Percentiles rank a stretch among this genome's conserved stretches.
Conservation (phyloP, 1,284 basidiomycete genomes). For the Ustilago tritici region DNA sequence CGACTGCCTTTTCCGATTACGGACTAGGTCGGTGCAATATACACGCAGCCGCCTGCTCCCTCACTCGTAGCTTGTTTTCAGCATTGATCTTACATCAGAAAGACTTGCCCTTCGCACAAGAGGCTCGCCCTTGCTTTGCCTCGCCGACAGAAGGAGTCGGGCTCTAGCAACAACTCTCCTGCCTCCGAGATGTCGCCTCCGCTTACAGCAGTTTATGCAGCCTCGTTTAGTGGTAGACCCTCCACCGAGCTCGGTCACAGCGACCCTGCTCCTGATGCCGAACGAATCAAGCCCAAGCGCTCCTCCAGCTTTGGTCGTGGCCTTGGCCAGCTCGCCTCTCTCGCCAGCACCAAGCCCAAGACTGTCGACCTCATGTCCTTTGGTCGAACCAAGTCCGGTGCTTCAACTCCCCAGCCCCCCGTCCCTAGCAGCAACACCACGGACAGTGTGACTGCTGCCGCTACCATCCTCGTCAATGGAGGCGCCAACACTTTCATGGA, state of each 20-base stretch:
- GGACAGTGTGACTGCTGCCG: slow-evolving; percentile 34
- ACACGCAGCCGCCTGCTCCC: slow-evolving; percentile 24
- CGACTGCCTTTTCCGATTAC: not conserved
- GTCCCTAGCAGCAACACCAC: not conserved
- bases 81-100: not conserved
- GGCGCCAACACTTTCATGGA: slow-evolving; percentile 26
- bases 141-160: slow-evolving; percentile 40
- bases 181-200: slow-evolving; percentile 35
- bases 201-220: slow-evolving; percentile 24
- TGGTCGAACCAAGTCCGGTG: slow-evolving; percentile 39
- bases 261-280: slow-evolving; percentile 19
- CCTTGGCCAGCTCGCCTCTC: slow-evolving; percentile 55
- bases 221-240: slow-evolving; percentile 19
- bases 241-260: slow-evolving; percentile 29
- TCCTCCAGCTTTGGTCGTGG: slow-evolving; percentile 58
- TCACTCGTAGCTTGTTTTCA: not conserved
- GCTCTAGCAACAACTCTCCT: slow-evolving; percentile 20
- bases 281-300: slow-evolving; percentile 55
- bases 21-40: slow-evolving; percentile 10
- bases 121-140: slow-evolving; percentile 50
- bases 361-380: slow-evolving; percentile 50
- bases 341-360: slow-evolving; percentile 50
- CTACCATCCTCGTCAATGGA: slow-evolving; percentile 31
- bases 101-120: not conserved
- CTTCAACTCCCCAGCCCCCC: slow-evolving; percentile 41